Conservation (phyloP, 2,329 filamentous ascomycete species). For the Pseudogymnoascus sp. region DNA sequence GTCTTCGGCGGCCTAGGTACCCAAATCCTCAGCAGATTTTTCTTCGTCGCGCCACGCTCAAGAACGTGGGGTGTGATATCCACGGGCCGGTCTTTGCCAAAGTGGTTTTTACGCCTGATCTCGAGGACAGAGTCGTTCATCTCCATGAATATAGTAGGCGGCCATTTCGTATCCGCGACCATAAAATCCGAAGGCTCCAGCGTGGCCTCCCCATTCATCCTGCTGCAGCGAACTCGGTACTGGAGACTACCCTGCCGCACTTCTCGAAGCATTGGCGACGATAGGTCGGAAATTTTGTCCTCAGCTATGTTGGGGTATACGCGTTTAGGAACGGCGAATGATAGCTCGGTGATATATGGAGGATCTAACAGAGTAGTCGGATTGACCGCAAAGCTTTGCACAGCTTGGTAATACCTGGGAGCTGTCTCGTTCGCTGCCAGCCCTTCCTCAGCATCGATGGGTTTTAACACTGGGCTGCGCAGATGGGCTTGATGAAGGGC, state of each 20-base stretch:
- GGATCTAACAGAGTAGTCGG: conserved; percentile 31
- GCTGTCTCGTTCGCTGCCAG: conserved; percentile 21
- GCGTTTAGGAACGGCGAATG: conserved; percentile 23
- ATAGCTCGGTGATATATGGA: conserved; percentile 29
- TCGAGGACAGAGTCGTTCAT: conserved; percentile 54
- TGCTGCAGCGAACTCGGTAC: conserved; percentile 62
- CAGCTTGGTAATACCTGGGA: conserved; percentile 42
- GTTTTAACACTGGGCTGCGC: conserved; percentile 39
- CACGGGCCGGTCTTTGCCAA: conserved; percentile 66
- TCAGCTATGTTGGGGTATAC: conserved; percentile 20
- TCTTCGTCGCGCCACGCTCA: conserved; percentile 17
- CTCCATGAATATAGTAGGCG: conserved; percentile 56
- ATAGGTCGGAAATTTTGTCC: conserved; percentile 16
- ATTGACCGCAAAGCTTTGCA: conserved; percentile 41
- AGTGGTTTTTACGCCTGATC: conserved; percentile 58
- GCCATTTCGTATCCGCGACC: conserved; percentile 59
- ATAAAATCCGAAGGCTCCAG: conserved; percentile 46
- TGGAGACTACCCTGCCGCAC: conserved; percentile 44
- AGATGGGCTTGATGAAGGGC: conserved; percentile 52
- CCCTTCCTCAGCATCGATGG: conserved; percentile 11
- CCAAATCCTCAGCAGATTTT: conserved; percentile 52
- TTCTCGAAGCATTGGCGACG: conserved; percentile 26
- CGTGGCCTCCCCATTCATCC: conserved; percentile 18
- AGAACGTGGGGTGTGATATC: conserved; percentile 54
- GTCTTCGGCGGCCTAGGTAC: conserved; percentile 28